Evolutionary conservation across 495 filamentous ascomycete species (phyloP).

Genomic region (Xylaria palmicola): DNA sequence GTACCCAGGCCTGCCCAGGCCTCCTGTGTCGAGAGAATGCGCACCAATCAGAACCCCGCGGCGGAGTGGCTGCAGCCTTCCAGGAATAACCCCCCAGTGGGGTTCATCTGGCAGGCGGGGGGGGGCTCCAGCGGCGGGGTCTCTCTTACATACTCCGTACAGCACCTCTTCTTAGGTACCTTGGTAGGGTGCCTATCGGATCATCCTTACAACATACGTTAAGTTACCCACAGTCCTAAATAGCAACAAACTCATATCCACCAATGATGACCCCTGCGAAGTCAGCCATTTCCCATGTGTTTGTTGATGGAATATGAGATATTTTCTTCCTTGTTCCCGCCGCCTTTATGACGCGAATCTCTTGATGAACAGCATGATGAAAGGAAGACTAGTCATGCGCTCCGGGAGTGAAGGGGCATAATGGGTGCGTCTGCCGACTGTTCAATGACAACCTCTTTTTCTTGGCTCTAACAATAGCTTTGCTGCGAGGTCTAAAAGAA

Average conservation of each 20-base stretch:
- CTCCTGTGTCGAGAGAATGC: not conserved
- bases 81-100: not conserved
- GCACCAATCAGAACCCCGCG: slow-evolving; percentile 1
- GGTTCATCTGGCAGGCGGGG: not conserved
- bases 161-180: too few relatives aligned
- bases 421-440: too few relatives aligned
- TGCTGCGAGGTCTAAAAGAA: not conserved
- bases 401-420: too few relatives aligned
- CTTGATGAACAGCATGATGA: not conserved
- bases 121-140: too few relatives aligned
- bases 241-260: not conserved
- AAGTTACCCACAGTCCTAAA: not conserved
- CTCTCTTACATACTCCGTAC: too few relatives aligned
- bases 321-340: too few relatives aligned
- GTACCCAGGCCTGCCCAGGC: not conserved
- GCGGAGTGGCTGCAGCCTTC: not conserved
- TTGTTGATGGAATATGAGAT: too few relatives aligned
- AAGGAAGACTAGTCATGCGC: too few relatives aligned
- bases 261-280: not conserved
- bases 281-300: not conserved
- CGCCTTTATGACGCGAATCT: too few relatives aligned
- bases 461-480: not conserved
- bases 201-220: slow-evolving; percentile 4
- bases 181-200: too few relatives aligned
- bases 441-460: not conserved